Base-by-base conservation (phyloP, 1,284 basidiomycete genomes). In the Ganoderma lucidum region DNA sequence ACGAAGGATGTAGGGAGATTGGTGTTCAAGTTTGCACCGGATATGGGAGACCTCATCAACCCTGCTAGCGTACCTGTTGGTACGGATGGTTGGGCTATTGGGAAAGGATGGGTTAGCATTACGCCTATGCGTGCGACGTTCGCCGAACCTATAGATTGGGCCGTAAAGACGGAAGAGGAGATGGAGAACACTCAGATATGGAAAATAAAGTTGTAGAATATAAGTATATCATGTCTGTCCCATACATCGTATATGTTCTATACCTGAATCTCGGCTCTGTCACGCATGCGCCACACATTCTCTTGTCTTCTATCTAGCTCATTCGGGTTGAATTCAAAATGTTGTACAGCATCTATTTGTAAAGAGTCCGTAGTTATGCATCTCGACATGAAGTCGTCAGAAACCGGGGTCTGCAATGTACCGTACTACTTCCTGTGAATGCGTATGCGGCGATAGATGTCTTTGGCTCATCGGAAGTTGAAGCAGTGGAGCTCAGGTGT, bases 1-100 rank as follows among this genome's bases (percentile, higher is more conserved):
- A 45, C 70, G 37, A 74, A 76, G 44, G 78, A 81, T 45, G 76
- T 81, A 37, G 80, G 80, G 59, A 76, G 80, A 68, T 83, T 97
- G 63, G 81, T 86, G 41, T 98, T 97, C 84, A 89, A 89, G 77
- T 98, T 95, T 78, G 85, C 89, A 32, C 96, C 96, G 17, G 90
- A 94, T 64, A 89, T 97, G 83, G 82, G 82, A 15, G 84, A 83
- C 9, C 82, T 97, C 28, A 85, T 97, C 65, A 86, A 85, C 60
- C 93, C 94, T 0, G 79, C 85, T 23, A 80, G 80, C 10, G 78
- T 96, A 28, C 93, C 94, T 0, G 83, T 88, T 51, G 95, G 93
- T 2, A 90, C 92, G 10, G 96, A 97, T 80, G 90, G 88, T 0
- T 96, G 92, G 91, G 93, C 93, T 28, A 83, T 96, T 35, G 81